Conservation (phyloP, 1,284 basidiomycete genomes). For the Athelia sp. region DNA sequence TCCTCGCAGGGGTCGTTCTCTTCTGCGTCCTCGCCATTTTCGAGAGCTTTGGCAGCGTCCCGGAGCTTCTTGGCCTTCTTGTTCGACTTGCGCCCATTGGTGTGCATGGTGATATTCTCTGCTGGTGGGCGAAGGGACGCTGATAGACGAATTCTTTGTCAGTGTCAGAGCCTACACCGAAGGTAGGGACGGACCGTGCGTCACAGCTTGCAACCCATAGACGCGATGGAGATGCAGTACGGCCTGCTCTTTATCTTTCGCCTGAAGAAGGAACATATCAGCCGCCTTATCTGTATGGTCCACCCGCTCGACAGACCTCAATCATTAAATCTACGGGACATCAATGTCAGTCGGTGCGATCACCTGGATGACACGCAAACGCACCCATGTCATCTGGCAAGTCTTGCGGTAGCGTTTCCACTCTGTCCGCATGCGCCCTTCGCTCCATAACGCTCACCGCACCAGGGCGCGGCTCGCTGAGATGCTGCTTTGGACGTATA, state of each 20-base stretch:
- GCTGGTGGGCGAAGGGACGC: background rate
- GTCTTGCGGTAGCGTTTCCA: constrained; percentile 58
- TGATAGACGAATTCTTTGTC: background rate
- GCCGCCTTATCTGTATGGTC: constrained; percentile 14
- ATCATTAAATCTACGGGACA: constrained; percentile 78
- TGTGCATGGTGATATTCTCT: background rate
- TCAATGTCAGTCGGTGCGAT: constrained; percentile 4
- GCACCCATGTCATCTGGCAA: constrained; percentile 65
- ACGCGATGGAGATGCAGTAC: constrained; percentile 82
- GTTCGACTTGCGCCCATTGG: background rate
- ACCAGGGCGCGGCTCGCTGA: constrained; percentile 76
- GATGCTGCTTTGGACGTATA: constrained; percentile 86
- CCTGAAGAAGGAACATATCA: constrained; percentile 27
- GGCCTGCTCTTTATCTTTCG: constrained; percentile 91
- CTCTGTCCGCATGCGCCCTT: constrained; percentile 82
- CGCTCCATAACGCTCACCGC: constrained; percentile 77
- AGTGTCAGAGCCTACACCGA: background rate
- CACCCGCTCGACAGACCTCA: constrained; percentile 41
- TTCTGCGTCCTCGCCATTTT: background rate
- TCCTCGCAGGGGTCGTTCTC: background rate
- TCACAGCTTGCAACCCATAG: constrained; percentile 67
- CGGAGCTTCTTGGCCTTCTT: constrained; percentile 1
- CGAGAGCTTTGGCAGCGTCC: background rate
- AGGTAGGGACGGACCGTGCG: constrained; percentile 37
- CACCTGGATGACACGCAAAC: constrained; percentile 10